Percentiles rank a stretch among this genome's conserved stretches.
Evolutionary conservation across 2,329 filamentous ascomycete genomes (phyloP).

Genomic region (Diaporthe helianthi): DNA sequence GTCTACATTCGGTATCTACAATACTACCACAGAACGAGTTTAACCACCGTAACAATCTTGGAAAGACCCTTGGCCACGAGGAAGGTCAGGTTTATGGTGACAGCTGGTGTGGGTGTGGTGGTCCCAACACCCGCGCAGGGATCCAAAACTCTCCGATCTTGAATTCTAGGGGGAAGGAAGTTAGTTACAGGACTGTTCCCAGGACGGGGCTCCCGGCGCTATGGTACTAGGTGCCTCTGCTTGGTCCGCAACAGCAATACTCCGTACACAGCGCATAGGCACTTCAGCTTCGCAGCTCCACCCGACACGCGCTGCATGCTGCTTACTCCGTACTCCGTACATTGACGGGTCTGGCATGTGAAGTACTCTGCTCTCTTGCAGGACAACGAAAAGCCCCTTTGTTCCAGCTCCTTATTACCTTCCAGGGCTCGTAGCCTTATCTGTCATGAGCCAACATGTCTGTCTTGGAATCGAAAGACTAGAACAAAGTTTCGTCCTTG

Average conservation of each 20-base stretch:
- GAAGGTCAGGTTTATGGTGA: conserved; percentile 6
- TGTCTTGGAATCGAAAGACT: not conserved
- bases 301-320: not conserved
- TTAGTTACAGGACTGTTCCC: not conserved
- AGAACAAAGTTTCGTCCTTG: not conserved
- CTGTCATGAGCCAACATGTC: not conserved
- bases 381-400: too few species aligned
- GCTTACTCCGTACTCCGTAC: too few species aligned
- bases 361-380: not conserved
- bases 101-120: conserved; percentile 2
- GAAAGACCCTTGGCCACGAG: conserved; percentile 10
- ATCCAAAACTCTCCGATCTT: conserved; percentile 9
- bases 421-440: not conserved
- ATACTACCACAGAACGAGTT: too few species aligned
- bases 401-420: not conserved
- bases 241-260: not conserved
- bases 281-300: conserved; percentile 1
- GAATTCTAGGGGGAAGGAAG: not conserved
- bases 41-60: not conserved
- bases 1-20: not conserved
- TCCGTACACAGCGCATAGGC: too few species aligned
- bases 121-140: conserved; percentile 3
- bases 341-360: conserved; percentile 7
- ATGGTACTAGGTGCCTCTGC: not conserved
- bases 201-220: conserved; percentile 25